Evolutionary conservation across 306 rosid genomes (phyloP), one percentile per base, ranked within the genome.

Genomic region (Ziziphus jujuba): DNA sequence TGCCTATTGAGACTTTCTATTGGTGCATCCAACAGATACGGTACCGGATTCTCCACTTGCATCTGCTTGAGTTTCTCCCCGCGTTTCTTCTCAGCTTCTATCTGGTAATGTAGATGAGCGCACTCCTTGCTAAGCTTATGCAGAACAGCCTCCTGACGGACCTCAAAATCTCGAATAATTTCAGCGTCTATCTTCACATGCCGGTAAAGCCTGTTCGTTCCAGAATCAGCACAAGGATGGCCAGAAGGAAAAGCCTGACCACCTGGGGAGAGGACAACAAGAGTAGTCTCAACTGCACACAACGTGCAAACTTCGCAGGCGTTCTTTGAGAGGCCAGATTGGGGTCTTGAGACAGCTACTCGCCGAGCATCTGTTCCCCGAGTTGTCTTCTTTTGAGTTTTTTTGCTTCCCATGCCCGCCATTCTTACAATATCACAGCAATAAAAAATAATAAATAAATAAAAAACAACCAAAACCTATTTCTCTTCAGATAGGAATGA

Each of bases 291-390:
- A 0, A 61, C 79, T 0, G 72, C 87, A 33, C 89, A 85, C 25
- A 85, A 23, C 22, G 80, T 76, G 14, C 79, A 67, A 2, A 85
- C 52, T 72, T 85, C 87, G 17, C 84, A 79, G 8, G 84, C 89
- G 36, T 81, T 84, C 76, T 85, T 85, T 34, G 81, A 85, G 1
- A 85, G 62, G 1, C 86, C 82, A 0, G 67, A 21, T 0, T 84
- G 70, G 9, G 84, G 71, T 71, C 81, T 85, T 0, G 89, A 81
- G 75, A 81, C 79, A 0, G 89, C 73, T 6, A 81, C 84, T 50
- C 76, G 82, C 55, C 55, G 55, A 50, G 55, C 9, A 50, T 50
- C 22, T 50, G 8, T 5, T 50, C 55, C 21, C 19, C 49, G 47
- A 2, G 28, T 56, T 56, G n/a, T 31, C 51, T 50, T 22, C 35